phyloP scores from a whole-genome alignment of 139 green algal genomes.

The Micractinium sp. region DNA sequence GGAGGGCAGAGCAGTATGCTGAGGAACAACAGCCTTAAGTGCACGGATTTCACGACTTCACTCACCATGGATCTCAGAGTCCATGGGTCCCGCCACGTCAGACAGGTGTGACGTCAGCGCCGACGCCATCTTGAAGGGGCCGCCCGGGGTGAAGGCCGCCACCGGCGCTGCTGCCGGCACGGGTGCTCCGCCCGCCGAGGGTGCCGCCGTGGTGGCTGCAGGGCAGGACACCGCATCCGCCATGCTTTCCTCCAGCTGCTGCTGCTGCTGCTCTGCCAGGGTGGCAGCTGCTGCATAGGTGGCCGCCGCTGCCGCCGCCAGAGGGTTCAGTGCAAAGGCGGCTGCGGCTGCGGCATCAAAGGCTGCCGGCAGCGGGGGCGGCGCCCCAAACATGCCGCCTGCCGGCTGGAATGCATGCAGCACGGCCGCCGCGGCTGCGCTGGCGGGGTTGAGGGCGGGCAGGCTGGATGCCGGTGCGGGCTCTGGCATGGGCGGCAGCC shows the following conservation, averaged over 20 bases:
- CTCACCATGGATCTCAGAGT: constrained; percentile 34
- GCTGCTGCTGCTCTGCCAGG: constrained; percentile 14
- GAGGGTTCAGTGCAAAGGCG: not conserved
- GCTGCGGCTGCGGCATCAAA: not conserved
- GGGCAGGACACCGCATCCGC: constrained; percentile 17
- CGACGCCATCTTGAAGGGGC: not conserved
- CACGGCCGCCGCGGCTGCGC: not conserved
- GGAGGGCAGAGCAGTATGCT: too few species aligned
- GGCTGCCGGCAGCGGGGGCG: not conserved
- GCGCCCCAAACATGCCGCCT: not conserved
- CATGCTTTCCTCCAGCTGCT: constrained; percentile 24
- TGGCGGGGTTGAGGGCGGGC: not conserved
- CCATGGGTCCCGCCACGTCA: not conserved
- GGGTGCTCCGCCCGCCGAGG: not conserved
- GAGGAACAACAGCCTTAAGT: too few species aligned
- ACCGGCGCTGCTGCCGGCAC: not conserved
- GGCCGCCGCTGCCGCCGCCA: constrained; percentile 2
- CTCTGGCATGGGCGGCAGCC: constrained; percentile 18
- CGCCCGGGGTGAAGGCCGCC: constrained; percentile 3
- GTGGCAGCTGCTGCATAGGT: not conserved
- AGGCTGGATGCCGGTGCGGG: not conserved
- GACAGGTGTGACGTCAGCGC: constrained; percentile 46
- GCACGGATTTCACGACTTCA: too few species aligned
- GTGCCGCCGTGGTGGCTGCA: not conserved
- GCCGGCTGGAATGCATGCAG: not conserved